phyloP scores from a whole-genome alignment of 1,139 yeast genomes.

The Pichia sp. region DNA sequence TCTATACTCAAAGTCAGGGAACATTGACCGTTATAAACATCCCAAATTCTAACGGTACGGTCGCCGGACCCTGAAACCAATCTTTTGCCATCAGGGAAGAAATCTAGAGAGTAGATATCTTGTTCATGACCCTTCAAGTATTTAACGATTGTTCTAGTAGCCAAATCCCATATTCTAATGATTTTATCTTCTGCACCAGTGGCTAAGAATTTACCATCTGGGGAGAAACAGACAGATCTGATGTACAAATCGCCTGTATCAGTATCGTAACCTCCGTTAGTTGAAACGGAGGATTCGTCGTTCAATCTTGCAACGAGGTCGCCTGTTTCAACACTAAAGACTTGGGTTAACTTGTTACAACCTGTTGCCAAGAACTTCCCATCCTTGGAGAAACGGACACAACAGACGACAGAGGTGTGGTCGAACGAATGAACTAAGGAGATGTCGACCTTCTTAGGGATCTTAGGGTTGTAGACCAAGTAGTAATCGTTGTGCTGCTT shows the following conservation, averaged over 20 bases:
- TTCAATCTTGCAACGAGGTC: slow-evolving; percentile 81
- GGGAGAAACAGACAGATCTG: slow-evolving; percentile 93
- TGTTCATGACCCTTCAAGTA: slow-evolving; percentile 94
- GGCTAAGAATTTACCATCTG: slow-evolving; percentile 92
- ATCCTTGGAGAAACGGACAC: slow-evolving; percentile 88
- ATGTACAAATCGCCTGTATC: slow-evolving; percentile 80
- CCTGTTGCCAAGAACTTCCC: slow-evolving; percentile 96
- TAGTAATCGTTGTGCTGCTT: slow-evolving; percentile 86
- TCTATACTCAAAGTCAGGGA: slow-evolving; percentile 85
- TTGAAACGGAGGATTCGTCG: slow-evolving; percentile 61
- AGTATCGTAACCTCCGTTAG: slow-evolving; percentile 38
- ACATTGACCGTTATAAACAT: slow-evolving; percentile 85
- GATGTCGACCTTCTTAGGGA: slow-evolving; percentile 71
- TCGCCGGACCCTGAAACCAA: slow-evolving; percentile 96
- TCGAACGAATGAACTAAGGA: slow-evolving; percentile 86
- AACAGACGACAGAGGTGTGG: slow-evolving; percentile 92
- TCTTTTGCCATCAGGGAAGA: slow-evolving; percentile 91
- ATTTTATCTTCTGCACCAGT: slow-evolving; percentile 98
- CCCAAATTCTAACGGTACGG: slow-evolving; percentile 96
- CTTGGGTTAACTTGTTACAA: slow-evolving; percentile 93
- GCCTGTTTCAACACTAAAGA: slow-evolving; percentile 88
- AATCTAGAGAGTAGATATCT: slow-evolving; percentile 93
- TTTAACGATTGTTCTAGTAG: slow-evolving; percentile 80
- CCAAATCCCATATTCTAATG: slow-evolving; percentile 94
- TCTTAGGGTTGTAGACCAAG: slow-evolving; percentile 86